Percentiles rank a stretch among this genome's conserved stretches.
Conservation (phyloP, 176 grass and related monocot genomes). For the Eleusine coracana region DNA sequence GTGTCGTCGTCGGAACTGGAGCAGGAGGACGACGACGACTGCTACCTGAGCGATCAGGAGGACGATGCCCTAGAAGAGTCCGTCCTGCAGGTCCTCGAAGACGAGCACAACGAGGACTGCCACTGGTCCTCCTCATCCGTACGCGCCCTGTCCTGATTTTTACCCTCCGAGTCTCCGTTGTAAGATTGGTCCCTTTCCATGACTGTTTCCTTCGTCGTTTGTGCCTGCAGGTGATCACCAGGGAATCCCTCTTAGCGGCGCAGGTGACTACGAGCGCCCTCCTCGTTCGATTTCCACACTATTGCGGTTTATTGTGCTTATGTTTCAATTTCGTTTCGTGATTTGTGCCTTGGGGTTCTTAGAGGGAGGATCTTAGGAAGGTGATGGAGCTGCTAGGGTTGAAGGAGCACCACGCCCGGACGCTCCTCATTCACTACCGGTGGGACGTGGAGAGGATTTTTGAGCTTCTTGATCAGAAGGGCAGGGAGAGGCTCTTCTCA, state of each 20-base stretch:
- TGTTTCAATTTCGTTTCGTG: slow-evolving; percentile 6
- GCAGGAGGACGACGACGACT: slow-evolving; percentile 72
- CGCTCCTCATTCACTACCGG: slow-evolving; percentile 89
- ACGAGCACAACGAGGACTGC: slow-evolving; percentile 70
- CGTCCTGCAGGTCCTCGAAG: slow-evolving; percentile 74
- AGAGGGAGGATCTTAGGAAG: slow-evolving; percentile 95
- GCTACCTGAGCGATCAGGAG: slow-evolving; percentile 87
- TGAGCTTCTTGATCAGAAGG: slow-evolving; percentile 94
- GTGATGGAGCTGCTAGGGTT: slow-evolving; percentile 80
- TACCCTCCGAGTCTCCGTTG: not conserved
- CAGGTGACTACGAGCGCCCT: slow-evolving; percentile 61
- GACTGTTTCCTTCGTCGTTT: slow-evolving; percentile 36
- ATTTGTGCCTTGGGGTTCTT: slow-evolving; percentile 27
- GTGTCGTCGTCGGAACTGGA: slow-evolving; percentile 58
- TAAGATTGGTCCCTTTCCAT: not conserved
- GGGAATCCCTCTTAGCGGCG: slow-evolving; percentile 76
- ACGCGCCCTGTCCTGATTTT: slow-evolving; percentile 1
- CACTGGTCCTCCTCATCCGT: slow-evolving; percentile 76
- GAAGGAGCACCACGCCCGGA: slow-evolving; percentile 86
- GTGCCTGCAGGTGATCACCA: slow-evolving; percentile 84
- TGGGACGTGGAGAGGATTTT: slow-evolving; percentile 98
- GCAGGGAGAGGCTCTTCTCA: slow-evolving; percentile 72
- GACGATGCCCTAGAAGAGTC: slow-evolving; percentile 74
- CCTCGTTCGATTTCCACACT: slow-evolving; percentile 28
- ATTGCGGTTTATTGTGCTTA: not conserved